These are phyloP conservation scores for Cladophialophora carrionii DNA, from an alignment of 2,329 filamentous ascomycete species.

Conservation along the genomic window DNA sequence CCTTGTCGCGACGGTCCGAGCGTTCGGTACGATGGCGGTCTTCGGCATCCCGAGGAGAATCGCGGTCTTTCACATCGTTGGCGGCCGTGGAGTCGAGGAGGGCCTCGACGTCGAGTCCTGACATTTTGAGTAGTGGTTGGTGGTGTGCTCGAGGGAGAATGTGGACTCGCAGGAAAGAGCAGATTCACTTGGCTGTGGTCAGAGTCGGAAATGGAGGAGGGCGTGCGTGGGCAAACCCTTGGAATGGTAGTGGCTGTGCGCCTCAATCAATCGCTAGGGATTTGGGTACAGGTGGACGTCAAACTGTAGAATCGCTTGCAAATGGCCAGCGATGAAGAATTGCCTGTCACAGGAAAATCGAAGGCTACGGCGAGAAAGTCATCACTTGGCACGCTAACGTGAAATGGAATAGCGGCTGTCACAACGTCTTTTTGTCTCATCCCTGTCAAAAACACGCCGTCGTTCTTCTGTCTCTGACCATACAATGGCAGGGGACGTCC, in stretches of 20 bases:
- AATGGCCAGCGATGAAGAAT: background rate
- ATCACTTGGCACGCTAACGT: background rate
- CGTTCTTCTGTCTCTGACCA: background rate
- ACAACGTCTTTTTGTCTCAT: background rate
- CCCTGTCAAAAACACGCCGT: background rate
- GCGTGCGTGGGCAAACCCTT: slow-evolving; percentile 35
- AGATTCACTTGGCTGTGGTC: slow-evolving; percentile 35
- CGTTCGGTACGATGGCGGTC: slow-evolving; percentile 61
- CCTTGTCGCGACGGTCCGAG: slow-evolving; percentile 59
- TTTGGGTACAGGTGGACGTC: background rate
- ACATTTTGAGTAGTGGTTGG: slow-evolving; percentile 56
- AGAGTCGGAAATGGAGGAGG: slow-evolving; percentile 31
- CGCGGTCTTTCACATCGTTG: slow-evolving; percentile 40
- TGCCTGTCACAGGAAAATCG: background rate
- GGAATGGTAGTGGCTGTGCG: slow-evolving; percentile 22
- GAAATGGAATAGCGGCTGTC: background rate
- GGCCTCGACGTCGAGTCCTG: slow-evolving; percentile 81
- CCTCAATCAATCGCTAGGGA: background rate
- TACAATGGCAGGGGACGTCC: background rate
- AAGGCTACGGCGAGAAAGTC: background rate
- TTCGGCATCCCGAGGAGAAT: slow-evolving; percentile 52
- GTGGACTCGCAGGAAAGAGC: slow-evolving; percentile 20
- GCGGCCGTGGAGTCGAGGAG: slow-evolving; percentile 83
- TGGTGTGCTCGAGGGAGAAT: slow-evolving; percentile 17
- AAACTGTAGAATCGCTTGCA: background rate